These are phyloP conservation scores for Apium graveolens DNA, from an alignment of 129 eudicot genomes.

Conservation along the genomic window DNA sequence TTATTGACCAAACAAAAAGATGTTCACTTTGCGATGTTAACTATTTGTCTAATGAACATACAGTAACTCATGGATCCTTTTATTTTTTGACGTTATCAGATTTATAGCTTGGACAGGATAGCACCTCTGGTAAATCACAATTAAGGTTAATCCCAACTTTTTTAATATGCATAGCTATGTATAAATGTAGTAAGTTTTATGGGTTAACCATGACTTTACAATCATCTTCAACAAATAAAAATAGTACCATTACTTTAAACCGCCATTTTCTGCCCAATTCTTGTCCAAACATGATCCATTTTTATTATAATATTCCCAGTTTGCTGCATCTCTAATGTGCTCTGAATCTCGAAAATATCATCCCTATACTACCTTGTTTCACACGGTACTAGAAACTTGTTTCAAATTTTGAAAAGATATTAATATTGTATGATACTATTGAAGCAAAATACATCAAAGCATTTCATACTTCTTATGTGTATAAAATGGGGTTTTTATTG, in stretches of 20 bases:
- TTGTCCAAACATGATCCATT: not conserved
- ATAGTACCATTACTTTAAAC: not conserved
- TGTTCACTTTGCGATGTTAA: not conserved
- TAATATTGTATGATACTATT: no score
- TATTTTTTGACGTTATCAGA: not conserved
- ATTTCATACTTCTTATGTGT: no score
- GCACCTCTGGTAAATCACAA: not conserved
- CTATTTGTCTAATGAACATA: not conserved
- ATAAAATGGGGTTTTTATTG: not conserved
- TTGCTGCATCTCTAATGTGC: not conserved
- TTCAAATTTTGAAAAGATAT: not conserved
- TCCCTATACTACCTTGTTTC: not conserved
- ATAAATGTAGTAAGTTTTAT: not conserved
- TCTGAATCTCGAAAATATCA: not conserved
- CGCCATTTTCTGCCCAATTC: not conserved
- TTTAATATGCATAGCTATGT: not conserved
- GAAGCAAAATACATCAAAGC: not conserved
- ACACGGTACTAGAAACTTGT: not conserved
- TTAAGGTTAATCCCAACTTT: not conserved
- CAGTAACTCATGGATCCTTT: not conserved
- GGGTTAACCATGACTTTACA: not conserved
- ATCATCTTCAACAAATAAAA: not conserved
- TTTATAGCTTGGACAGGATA: conserved; percentile 1
- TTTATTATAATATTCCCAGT: no score
- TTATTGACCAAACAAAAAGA: not conserved